Base-by-base conservation (phyloP, 495 filamentous ascomycete genomes). In the Aspergillus panamensis region DNA sequence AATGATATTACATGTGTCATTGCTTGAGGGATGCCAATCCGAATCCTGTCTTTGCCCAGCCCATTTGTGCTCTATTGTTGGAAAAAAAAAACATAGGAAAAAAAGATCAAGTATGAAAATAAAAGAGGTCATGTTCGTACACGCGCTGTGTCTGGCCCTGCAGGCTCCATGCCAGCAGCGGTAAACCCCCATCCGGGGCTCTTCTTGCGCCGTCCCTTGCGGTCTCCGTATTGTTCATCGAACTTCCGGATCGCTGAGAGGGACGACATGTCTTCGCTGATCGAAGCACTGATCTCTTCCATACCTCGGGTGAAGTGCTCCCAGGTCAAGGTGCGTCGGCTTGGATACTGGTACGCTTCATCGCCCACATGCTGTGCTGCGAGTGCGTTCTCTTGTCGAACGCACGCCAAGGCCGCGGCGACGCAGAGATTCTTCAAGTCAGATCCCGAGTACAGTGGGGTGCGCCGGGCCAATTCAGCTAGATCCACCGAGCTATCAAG, bases 341-440 rank as follows among this genome's bases (percentile, higher is more conserved):
- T 82, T 0, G 87, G 86, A 57, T 86, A 90, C 20, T 75, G 68
- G 51, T 84, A 87, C 12, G 76, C 72, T 39, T 77, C 72, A 1
- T 74, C 69, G 35, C 73, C 69, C 42, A 75, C 65, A 53, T 84
- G 81, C 42, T 76, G 76, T 3, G 80, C 75, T 8, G 83, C 83
- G 3, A 79, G 65, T 39, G 87, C 85, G 60, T 87, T 87, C 65
- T 92, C 89, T 65, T 97, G 90, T 13, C 89, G 83, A 0, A 97
- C 91, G 42, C 90, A 93, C 16, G 87, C 88, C 61, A 97, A 80
- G 1, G 94, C 94, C 0, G 94, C 94, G 4, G 92, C 87, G 3
- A 98, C 95, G 35, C 84, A 89, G 13, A 97, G 66, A 59, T 98
- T 97, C 78, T 98, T 98, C 21, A 97, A 77, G 66, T 98, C 94